phyloP scores from a whole-genome alignment of 2,329 filamentous ascomycete species.

The Lachnellula subtilissima region DNA sequence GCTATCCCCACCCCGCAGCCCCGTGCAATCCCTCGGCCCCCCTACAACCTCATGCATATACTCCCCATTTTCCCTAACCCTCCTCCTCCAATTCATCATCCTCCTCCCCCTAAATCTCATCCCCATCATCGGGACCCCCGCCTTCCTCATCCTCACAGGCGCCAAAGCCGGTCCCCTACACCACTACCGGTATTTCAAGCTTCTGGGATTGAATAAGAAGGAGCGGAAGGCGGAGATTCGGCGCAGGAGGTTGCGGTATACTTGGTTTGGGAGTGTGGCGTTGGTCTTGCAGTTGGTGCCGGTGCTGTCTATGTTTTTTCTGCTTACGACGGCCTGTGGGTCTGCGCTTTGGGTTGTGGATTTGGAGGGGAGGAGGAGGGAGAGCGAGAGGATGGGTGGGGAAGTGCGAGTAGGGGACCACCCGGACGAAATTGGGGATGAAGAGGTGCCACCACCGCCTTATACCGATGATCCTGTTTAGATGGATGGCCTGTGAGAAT shows the following conservation, averaged over 20 bases:
- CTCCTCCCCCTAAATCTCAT: slow-evolving; percentile 83
- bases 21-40: slow-evolving; percentile 77
- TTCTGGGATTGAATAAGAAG: slow-evolving; percentile 69
- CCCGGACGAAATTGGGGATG: slow-evolving; percentile 4
- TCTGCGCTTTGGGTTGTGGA: slow-evolving; percentile 81
- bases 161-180: slow-evolving; percentile 82
- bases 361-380: slow-evolving; percentile 61
- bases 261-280: slow-evolving; percentile 83
- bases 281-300: slow-evolving; percentile 85
- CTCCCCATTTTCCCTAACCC: slow-evolving; percentile 83
- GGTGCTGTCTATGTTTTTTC: slow-evolving; percentile 86
- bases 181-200: slow-evolving; percentile 84
- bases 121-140: slow-evolving; percentile 73
- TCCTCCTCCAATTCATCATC: slow-evolving; percentile 78
- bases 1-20: slow-evolving; percentile 56
- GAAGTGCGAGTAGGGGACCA: slow-evolving; percentile 10
- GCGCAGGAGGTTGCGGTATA: slow-evolving; percentile 71
- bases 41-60: slow-evolving; percentile 73
- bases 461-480: slow-evolving; percentile 28
- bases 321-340: slow-evolving; percentile 80
- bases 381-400: slow-evolving; percentile 31
- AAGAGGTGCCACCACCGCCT: slow-evolving; percentile 20
- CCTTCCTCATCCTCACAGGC: slow-evolving; percentile 85
- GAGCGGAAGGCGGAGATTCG: slow-evolving; percentile 67
- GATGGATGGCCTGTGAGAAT: slow-evolving; percentile 1